These are phyloP conservation scores for Leccinum rimulosum DNA, from an alignment of 768 basidiomycete genomes.

Conservation along the genomic window DNA sequence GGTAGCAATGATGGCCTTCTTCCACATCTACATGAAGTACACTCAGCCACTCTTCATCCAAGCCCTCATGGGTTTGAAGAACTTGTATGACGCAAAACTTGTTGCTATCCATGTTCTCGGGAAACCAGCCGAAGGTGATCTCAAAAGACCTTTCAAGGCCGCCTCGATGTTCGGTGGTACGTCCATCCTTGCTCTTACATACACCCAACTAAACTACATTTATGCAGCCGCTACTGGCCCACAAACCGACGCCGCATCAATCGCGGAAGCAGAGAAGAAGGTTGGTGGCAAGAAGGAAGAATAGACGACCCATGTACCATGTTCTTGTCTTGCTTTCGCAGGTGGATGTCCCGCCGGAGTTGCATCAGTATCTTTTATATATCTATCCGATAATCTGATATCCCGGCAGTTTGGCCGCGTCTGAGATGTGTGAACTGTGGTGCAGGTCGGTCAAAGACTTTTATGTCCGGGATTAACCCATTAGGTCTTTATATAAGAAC, in stretches of 20 bases:
- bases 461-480: neutral
- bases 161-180: conserved; percentile 70
- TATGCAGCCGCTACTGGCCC: conserved; percentile 56
- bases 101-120: conserved; percentile 82
- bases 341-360: conserved; percentile 15
- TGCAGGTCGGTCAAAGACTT: neutral
- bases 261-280: conserved; percentile 87
- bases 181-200: conserved; percentile 18
- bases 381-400: conserved; percentile 12
- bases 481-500: neutral
- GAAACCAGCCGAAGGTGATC: conserved; percentile 76
- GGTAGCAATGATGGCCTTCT: conserved; percentile 85
- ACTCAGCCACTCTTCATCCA: conserved; percentile 97
- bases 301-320: conserved; percentile 28
- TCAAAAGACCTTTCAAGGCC: conserved; percentile 87
- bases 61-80: conserved; percentile 92
- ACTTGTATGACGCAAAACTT: conserved; percentile 80
- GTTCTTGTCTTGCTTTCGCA: conserved; percentile 17
- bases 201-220: neutral
- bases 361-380: conserved; percentile 8
- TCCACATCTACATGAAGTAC: conserved; percentile 94
- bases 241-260: conserved; percentile 80
- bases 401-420: neutral
- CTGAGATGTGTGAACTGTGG: neutral
- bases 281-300: conserved; percentile 81